Percentiles rank a stretch among this genome's conserved stretches.
These are phyloP conservation scores for Leishmania major DNA, from an alignment of 208 protist species.

Conservation along the genomic window DNA sequence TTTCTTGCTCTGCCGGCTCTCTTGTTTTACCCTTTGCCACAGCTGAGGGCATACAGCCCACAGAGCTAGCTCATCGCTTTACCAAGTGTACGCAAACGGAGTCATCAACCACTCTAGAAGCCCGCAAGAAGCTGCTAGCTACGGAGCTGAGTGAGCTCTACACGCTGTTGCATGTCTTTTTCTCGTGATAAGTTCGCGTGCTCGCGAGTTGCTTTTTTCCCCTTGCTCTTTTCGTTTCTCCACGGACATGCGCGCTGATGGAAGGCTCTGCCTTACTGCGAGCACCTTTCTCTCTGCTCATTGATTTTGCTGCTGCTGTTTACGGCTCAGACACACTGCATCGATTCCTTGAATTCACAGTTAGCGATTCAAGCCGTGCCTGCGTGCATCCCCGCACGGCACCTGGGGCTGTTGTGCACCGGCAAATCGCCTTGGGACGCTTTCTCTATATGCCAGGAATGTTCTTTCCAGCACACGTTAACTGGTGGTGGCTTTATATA, in stretches of 20 bases:
- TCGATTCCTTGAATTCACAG: not conserved
- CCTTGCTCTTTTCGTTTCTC: not conserved
- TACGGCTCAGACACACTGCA: not conserved
- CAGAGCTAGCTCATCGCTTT: not conserved
- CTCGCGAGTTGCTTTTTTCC: not conserved
- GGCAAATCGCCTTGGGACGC: not conserved
- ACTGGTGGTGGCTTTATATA: not conserved
- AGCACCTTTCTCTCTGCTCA: not conserved
- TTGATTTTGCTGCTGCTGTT: not conserved
- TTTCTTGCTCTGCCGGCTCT: not conserved
- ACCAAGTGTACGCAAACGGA: slow-evolving; percentile 20
- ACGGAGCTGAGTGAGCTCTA: slow-evolving; percentile 61
- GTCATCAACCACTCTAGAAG: not conserved
- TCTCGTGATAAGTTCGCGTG: slow-evolving; percentile 24
- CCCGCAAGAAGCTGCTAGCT: slow-evolving; percentile 29
- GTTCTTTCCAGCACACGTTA: not conserved
- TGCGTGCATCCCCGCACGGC: not conserved
- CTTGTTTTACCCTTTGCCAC: not conserved
- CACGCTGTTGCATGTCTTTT: slow-evolving; percentile 67
- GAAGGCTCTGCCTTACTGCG: not conserved
- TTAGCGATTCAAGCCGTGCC: not conserved
- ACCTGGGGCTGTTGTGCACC: not conserved
- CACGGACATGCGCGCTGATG: not conserved
- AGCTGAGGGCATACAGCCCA: not conserved
- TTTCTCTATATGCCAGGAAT: not conserved